phyloP scores from a whole-genome alignment of 306 rosid species.

The Echinosophora koreensis region DNA sequence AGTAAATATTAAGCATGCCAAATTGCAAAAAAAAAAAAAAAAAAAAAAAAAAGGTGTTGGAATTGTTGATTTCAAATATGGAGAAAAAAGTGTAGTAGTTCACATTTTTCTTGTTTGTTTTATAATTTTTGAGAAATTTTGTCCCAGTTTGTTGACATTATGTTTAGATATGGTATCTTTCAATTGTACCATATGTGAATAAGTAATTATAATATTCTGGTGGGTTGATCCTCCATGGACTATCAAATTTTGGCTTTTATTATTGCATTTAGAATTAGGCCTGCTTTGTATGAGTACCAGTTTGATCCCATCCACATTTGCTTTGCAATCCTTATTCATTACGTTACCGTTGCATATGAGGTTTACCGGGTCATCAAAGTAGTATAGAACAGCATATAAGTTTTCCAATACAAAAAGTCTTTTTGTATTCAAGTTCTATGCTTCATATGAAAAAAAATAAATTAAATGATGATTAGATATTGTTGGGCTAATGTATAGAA shows the following conservation, averaged over 20 bases:
- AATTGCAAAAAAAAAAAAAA: constrained; percentile 1
- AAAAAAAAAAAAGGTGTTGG: background rate
- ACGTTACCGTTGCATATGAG: background rate
- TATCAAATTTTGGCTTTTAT: constrained; percentile 5
- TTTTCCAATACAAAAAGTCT: background rate
- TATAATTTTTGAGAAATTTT: constrained; percentile 2
- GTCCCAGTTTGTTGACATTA: background rate
- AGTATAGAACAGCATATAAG: background rate
- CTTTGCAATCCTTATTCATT: background rate
- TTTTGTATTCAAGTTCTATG: background rate
- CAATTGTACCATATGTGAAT: constrained; percentile 1
- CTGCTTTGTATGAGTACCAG: background rate
- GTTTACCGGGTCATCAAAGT: background rate
- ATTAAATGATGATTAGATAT: constrained; percentile 12
- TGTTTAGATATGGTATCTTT: background rate
- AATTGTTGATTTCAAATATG: background rate
- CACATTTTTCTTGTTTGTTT: background rate
- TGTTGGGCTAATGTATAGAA: background rate
- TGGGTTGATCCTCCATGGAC: constrained; percentile 1
- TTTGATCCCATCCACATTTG: background rate
- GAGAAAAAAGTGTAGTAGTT: background rate
- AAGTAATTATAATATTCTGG: constrained; percentile 7
- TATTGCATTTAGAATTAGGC: background rate
- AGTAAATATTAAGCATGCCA: background rate
- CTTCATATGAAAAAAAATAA: constrained; percentile 14